These are phyloP conservation scores for Spergularia marina DNA, from an alignment of 148 eudicot genomes.

Conservation along the genomic window DNA sequence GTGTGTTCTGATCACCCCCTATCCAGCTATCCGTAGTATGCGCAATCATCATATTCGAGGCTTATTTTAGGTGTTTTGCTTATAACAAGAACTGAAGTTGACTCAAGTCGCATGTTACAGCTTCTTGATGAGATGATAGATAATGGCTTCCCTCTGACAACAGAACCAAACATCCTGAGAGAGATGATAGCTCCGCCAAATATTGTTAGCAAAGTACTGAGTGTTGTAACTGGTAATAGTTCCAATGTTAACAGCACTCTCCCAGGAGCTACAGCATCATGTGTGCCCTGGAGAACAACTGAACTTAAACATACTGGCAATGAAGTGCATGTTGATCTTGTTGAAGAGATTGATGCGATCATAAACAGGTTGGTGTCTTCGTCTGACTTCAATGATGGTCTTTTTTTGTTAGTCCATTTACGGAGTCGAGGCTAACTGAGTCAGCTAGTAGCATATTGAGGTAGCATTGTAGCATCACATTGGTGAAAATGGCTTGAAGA, in stretches of 20 bases:
- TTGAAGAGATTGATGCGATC: conserved; percentile 89
- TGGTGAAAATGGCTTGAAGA: neutral
- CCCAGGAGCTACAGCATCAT: conserved; percentile 78
- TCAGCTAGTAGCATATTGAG: no score
- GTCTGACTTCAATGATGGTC: neutral
- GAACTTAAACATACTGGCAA: conserved; percentile 81
- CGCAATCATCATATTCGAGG: neutral
- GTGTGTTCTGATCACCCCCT: neutral
- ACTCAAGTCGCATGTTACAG: conserved; percentile 46
- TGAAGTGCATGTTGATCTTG: conserved; percentile 87
- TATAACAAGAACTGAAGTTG: conserved; percentile 16
- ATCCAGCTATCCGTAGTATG: no score
- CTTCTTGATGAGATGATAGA: conserved; percentile 99
- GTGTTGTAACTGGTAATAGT: conserved; percentile 92
- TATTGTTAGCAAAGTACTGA: conserved; percentile 83
- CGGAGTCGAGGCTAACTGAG: neutral
- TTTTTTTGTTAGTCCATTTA: conserved; percentile 2
- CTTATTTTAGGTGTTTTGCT: neutral
- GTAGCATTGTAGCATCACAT: neutral
- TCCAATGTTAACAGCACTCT: conserved; percentile 80
- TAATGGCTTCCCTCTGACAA: conserved; percentile 95
- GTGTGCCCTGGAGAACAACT: conserved; percentile 95
- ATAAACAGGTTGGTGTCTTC: conserved; percentile 55
- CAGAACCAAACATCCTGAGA: conserved; percentile 86
- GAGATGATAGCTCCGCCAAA: conserved; percentile 98